Base-by-base conservation (phyloP, 345 rosid genomes). In the Jatropha curcas region DNA sequence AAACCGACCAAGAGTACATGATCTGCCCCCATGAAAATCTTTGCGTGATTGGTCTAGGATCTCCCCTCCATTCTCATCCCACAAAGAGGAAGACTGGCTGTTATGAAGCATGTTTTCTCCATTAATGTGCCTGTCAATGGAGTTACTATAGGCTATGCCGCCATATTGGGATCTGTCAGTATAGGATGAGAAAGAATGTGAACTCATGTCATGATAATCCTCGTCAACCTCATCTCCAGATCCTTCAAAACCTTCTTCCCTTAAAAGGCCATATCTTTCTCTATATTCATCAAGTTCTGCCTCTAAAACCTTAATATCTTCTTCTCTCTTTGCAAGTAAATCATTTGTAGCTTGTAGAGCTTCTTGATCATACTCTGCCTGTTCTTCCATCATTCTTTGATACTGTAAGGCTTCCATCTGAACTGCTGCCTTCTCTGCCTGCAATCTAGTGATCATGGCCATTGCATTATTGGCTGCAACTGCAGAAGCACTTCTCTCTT, bases 321-420 rank as follows among this genome's bases (percentile, higher is more conserved):
- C 92, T 56, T 92, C 94, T 60, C 86, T 84, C 76, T 88, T 90
- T 2, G 50, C 55, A 22, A 91, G 83, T 70, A 87, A 71, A 64
- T 80, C 82, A 17, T 71, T 84, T 51, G 86, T 76, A 43, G 86
- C 84, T 75, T 91, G 97, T 58, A 95, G 76, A 13, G 92, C 91
- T 82, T 95, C 98, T 73, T 92, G 86, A 55, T 92, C 98, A 59
- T 89, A 95, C 75, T 92, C 93, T 27, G 96, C 96, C 81, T 92
- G 93, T 78, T 95, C 99, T 75, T 95, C 98, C 97, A 95, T 91
- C 98, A 95, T 89, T 80, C 99, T 91, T 80, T 91, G 96, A 75
- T 91, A 95, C 83, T 95, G 98, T 67, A 92, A 82, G 4, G 99
- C 99, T 67, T 95, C 98, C 99, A 95, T 95, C 71, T 92, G 99